These are phyloP conservation scores for Collybia nuda DNA, from an alignment of 768 basidiomycete genomes.

Conservation along the genomic window DNA sequence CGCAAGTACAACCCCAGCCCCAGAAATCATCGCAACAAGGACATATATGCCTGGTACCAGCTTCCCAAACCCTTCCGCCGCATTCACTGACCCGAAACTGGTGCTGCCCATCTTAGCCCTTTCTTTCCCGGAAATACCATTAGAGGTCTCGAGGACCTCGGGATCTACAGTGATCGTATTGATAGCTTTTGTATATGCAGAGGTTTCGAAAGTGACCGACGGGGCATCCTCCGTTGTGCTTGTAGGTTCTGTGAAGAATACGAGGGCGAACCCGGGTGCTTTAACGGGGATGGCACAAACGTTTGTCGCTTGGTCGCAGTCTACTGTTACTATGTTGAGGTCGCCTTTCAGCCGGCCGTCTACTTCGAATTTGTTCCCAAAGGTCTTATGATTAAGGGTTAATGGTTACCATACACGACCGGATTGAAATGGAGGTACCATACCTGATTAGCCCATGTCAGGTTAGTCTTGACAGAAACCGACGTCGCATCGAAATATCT, in stretches of 20 bases:
- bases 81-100: constrained; percentile 23
- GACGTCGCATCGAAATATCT: constrained; percentile 59
- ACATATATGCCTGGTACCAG: no score
- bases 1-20: no score
- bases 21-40: no score
- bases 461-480: constrained; percentile 60
- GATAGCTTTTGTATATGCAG: no score
- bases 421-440: constrained; percentile 10
- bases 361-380: constrained; percentile 58
- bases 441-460: constrained; percentile 80
- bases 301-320: constrained; percentile 53
- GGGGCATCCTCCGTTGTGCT: constrained; percentile 14
- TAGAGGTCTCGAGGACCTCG: constrained; percentile 50
- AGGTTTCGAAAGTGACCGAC: no score
- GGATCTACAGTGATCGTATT: constrained; percentile 13
- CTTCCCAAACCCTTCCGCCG: constrained; percentile 1
- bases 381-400: constrained; percentile 40
- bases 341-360: constrained; percentile 67
- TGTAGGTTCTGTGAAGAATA: constrained; percentile 57
- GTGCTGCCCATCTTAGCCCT: constrained; percentile 28
- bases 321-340: constrained; percentile 54
- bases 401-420: no score
- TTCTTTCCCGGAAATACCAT: constrained; percentile 36
- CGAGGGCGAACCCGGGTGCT: constrained; percentile 74
- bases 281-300: constrained; percentile 63